Base-by-base conservation (phyloP, 2,329 filamentous ascomycete species). In the Fusarium brachygibbosum region DNA sequence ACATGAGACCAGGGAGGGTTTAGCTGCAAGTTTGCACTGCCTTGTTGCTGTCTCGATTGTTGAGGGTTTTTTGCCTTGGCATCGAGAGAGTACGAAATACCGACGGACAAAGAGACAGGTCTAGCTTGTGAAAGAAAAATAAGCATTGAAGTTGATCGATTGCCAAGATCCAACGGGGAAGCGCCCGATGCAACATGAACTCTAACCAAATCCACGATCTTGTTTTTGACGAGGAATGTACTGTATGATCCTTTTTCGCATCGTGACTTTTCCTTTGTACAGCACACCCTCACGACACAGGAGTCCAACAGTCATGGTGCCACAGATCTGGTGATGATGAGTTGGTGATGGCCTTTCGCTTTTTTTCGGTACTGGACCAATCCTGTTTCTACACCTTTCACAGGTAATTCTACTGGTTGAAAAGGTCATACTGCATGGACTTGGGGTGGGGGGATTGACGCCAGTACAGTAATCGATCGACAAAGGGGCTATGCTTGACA, bases 401-500 rank as follows among this genome's bases (percentile, higher is more conserved):
- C n/a, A 10, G 25, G 11, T 32, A 14, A 31, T 55, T 45, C 40
- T 48, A 50, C 41, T 51, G 53, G 53, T 23, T 19, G 23, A 40
- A 41, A 56, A 50, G 40, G 54, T 19, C 19, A 8, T 31, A 37
- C 21, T 37, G 31, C 51, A 45, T 25, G 40, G 25, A 29, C 14
- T 6, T 29, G 25, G 28, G 25, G 40, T 35, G 40, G 51, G 38
- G 40, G 7, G 9, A 23, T 19, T 19, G n/a, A n/a, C 8, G n/a
- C 28, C n/a, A 19, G 21, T 12, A 35, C 13, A 45, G 41, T 34
- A 34, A 29, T 21, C 28, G 54, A 57, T 57, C 54, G 46, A 52
- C 54, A 57, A 57, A 57, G 54, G 54, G 54, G 54, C 54, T 57
- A 35, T 48, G 41, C 41, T n/a, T 31, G n/a, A 45, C 12, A 21